Evolutionary conservation across 2,329 filamentous ascomycete genomes (phyloP).

Genomic region (Arthrobotrys pseudoclavata): DNA sequence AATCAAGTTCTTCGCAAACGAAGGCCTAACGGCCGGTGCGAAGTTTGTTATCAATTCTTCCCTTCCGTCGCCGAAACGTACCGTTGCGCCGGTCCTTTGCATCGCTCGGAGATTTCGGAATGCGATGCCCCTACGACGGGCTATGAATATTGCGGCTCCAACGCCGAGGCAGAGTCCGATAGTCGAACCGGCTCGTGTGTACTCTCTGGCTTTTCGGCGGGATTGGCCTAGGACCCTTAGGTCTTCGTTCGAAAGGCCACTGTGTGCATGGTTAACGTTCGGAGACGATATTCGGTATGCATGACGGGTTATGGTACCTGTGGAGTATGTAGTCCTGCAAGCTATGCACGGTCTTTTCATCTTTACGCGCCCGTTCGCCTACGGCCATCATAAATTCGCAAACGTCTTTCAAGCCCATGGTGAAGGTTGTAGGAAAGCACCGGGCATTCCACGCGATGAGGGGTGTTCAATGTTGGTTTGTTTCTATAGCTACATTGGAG

Average conservation of each 20-base stretch:
- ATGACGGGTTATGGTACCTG: no score
- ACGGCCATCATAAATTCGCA: not conserved
- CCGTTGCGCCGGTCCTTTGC: not conserved
- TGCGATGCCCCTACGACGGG: constrained; percentile 26
- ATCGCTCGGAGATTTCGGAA: not conserved
- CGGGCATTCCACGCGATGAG: not conserved
- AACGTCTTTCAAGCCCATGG: not conserved
- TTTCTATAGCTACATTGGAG: constrained; percentile 2
- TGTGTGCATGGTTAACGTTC: not conserved
- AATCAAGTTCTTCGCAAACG: not conserved
- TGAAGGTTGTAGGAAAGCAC: not conserved
- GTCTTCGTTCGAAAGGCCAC: constrained; percentile 17
- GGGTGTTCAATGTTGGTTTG: not conserved
- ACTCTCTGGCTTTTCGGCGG: not conserved
- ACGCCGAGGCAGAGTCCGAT: constrained; percentile 12
- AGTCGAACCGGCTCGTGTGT: not conserved
- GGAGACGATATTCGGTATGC: not conserved
- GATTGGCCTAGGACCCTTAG: not conserved
- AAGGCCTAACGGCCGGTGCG: not conserved
- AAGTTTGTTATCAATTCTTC: constrained; percentile 14
- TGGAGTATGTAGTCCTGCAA: not conserved
- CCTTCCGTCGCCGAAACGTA: constrained; percentile 25
- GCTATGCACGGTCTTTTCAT: not conserved
- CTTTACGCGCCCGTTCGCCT: not conserved
- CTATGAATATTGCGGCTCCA: not conserved